These are phyloP conservation scores for Globisporangium heterothallicum DNA, from an alignment of 352 stramenopile genomes.

Conservation along the genomic window DNA sequence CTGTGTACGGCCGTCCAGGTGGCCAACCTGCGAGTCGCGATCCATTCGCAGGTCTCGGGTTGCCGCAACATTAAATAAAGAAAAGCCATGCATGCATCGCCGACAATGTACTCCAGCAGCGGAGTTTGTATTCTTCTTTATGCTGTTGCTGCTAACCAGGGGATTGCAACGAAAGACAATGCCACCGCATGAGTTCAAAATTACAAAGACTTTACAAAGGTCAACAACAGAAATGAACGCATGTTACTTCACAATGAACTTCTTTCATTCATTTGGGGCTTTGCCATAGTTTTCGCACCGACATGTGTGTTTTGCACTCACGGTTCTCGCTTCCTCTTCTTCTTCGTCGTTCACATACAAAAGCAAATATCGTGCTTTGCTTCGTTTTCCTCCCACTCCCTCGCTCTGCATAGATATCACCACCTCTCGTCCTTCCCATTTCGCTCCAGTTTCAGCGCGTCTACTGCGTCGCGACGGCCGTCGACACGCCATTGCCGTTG, in stretches of 20 bases:
- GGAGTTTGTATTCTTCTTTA: too few species aligned
- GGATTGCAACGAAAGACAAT: too few species aligned
- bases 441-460: background rate
- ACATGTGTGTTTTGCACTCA: too few species aligned
- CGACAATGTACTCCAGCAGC: too few species aligned
- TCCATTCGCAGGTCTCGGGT: conserved; percentile 70
- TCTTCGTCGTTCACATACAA: conserved; percentile 4
- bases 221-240: too few species aligned
- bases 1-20: conserved; percentile 1
- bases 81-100: conserved; percentile 4
- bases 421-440: background rate
- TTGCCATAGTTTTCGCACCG: too few species aligned
- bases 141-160: too few species aligned
- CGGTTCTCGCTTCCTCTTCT: too few species aligned
- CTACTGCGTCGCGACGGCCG: conserved; percentile 27
- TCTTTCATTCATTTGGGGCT: conserved; percentile 12
- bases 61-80: conserved; percentile 34
- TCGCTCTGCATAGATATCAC: too few species aligned
- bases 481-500: conserved; percentile 10
- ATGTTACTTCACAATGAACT: conserved; percentile 9
- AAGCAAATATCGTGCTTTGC: background rate
- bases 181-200: too few species aligned
- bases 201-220: too few species aligned
- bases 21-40: conserved; percentile 31
- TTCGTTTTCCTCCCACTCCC: too few species aligned